phyloP scores from a whole-genome alignment of 2,329 filamentous ascomycete species.

The Colletotrichum acutatum region DNA sequence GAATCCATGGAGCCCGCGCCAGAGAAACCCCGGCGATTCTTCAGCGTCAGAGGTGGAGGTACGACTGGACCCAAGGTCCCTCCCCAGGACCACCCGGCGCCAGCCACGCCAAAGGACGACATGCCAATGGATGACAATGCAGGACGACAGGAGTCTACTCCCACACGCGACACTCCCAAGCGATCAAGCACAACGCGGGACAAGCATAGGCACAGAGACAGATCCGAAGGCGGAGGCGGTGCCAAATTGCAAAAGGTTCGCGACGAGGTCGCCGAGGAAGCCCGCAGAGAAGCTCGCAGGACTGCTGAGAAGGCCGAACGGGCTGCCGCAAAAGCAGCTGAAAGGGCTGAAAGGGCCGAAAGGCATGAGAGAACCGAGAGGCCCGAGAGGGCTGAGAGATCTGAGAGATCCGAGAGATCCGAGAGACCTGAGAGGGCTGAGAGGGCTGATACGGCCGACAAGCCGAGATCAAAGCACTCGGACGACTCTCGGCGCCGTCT shows the following conservation, averaged over 20 bases:
- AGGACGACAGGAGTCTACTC: slow-evolving; percentile 40
- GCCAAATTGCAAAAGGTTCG: slow-evolving; percentile 40
- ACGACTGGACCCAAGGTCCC: slow-evolving; percentile 39
- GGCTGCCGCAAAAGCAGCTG: too few species aligned
- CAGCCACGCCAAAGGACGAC: slow-evolving; percentile 36
- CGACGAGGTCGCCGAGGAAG: slow-evolving; percentile 38
- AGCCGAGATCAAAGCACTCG: slow-evolving; percentile 44
- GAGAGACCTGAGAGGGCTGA: not conserved
- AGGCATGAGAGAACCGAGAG: too few species aligned
- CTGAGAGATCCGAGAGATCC: not conserved
- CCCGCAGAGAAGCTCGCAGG: slow-evolving; percentile 18
- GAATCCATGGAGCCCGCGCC: slow-evolving; percentile 40
- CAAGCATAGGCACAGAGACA: slow-evolving; percentile 40
- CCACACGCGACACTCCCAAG: slow-evolving; percentile 43
- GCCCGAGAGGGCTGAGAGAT: not conserved
- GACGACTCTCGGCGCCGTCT: slow-evolving; percentile 43
- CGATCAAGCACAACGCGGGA: slow-evolving; percentile 46
- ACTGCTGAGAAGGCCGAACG: slow-evolving; percentile 38
- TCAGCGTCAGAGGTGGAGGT: slow-evolving; percentile 53
- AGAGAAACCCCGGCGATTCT: slow-evolving; percentile 51
- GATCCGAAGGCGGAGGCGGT: slow-evolving; percentile 42
- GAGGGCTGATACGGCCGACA: not conserved
- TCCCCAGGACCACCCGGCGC: slow-evolving; percentile 34
- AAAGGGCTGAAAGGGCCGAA: too few species aligned
- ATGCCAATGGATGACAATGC: slow-evolving; percentile 33